phyloP scores from a whole-genome alignment of 176 grass and related monocot genomes.

The Carex littledalei region DNA sequence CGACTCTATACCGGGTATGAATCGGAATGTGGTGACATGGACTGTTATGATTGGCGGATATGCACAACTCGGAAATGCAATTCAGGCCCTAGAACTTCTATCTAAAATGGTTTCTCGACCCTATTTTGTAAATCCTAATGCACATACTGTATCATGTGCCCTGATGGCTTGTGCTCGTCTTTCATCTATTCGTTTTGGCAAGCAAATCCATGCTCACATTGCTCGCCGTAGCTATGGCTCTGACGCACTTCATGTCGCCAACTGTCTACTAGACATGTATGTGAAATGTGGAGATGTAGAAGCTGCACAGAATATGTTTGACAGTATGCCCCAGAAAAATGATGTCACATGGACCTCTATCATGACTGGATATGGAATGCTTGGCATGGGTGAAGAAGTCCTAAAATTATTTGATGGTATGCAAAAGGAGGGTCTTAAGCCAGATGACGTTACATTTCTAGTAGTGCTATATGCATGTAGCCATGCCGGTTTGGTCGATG shows the following conservation, averaged over 20 bases:
- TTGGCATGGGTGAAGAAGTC: conserved; percentile 55
- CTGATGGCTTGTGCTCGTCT: conserved; percentile 86
- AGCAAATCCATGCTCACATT: conserved; percentile 78
- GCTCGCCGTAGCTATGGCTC: conserved; percentile 29
- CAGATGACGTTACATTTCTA: conserved; percentile 79
- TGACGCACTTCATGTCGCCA: conserved; percentile 42
- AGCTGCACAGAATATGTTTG: conserved; percentile 62
- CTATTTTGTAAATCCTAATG: conserved; percentile 45
- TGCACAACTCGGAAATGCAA: conserved; percentile 71
- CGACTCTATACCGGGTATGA: conserved; percentile 41
- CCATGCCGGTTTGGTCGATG: conserved; percentile 80
- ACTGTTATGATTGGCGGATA: conserved; percentile 92
- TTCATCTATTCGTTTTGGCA: conserved; percentile 54
- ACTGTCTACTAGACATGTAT: conserved; percentile 91
- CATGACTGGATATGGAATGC: conserved; percentile 85
- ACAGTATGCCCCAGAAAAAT: conserved; percentile 55
- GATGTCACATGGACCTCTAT: conserved; percentile 82
- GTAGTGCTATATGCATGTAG: conserved; percentile 83
- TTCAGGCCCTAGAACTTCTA: conserved; percentile 62
- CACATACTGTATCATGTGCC: conserved; percentile 66
- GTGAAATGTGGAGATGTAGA: conserved; percentile 66
- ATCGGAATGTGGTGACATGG: conserved; percentile 77
- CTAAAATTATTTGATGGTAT: conserved; percentile 70
- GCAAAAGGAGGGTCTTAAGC: conserved; percentile 52
- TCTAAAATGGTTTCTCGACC: conserved; percentile 46